These are phyloP conservation scores for Halophytophthora batemanensis DNA, from an alignment of 352 stramenopile genomes.

Conservation along the genomic window DNA sequence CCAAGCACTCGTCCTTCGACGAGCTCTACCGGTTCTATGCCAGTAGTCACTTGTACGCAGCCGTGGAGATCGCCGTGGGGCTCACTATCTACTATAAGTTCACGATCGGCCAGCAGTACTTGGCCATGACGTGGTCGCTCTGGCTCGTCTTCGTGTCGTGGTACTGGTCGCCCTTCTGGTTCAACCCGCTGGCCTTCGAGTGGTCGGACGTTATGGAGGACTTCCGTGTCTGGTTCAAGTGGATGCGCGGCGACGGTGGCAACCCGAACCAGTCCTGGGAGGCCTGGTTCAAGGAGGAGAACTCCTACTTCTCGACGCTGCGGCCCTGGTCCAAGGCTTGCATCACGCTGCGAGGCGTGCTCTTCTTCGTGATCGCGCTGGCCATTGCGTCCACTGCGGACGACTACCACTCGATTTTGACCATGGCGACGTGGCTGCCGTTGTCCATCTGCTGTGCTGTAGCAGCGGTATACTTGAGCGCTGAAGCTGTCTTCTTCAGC, in stretches of 20 bases:
- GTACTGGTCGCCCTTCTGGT: conserved; percentile 97
- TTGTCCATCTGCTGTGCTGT: conserved; percentile 52
- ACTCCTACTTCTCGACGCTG: conserved; percentile 90
- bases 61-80: conserved; percentile 88
- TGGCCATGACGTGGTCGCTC: conserved; percentile 96
- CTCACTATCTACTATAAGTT: conserved; percentile 95
- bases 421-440: conserved; percentile 49
- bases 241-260: conserved; percentile 92
- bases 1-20: conserved; percentile 97
- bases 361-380: conserved; percentile 87
- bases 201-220: conserved; percentile 94
- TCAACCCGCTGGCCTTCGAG: conserved; percentile 97
- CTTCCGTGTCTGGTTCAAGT: conserved; percentile 89
- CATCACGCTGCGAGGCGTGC: conserved; percentile 85
- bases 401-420: conserved; percentile 66
- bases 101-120: conserved; percentile 94
- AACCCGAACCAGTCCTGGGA: conserved; percentile 94
- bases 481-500: conserved; percentile 63
- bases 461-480: conserved; percentile 53
- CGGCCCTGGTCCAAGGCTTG: conserved; percentile 88
- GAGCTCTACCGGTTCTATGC: conserved; percentile 99
- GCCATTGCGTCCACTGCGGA: conserved; percentile 79
- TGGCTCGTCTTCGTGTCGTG: conserved; percentile 90
- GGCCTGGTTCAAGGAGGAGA: conserved; percentile 96
- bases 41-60: conserved; percentile 96